Evolutionary conservation across 495 filamentous ascomycete genomes (phyloP).

Genomic region (Evernia prunastri): DNA sequence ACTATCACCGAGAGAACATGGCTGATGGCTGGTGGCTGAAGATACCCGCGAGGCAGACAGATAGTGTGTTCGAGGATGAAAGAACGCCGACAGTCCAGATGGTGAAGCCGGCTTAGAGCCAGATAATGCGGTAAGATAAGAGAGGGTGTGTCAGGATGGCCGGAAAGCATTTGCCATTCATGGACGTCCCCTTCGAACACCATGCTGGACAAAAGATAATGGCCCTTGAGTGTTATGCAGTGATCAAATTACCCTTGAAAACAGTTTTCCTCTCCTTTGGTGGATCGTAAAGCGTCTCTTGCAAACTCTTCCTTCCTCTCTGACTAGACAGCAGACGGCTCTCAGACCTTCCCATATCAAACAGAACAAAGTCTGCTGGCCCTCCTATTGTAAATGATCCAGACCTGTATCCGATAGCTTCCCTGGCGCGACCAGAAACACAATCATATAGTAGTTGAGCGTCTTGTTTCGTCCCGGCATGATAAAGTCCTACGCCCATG

Average conservation of each 20-base stretch:
- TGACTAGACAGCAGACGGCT: background rate
- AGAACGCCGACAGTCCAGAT: background rate
- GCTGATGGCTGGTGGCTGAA: background rate
- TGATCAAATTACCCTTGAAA: conserved; percentile 18
- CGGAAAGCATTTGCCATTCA: background rate
- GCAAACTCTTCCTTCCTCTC: conserved; percentile 19
- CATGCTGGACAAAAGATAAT: background rate
- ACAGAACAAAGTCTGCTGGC: conserved; percentile 21
- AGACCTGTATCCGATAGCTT: conserved; percentile 36
- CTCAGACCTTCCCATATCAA: background rate
- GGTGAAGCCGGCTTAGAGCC: background rate
- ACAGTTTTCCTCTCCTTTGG: conserved; percentile 22
- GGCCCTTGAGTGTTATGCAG: background rate
- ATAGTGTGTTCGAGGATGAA: conserved; percentile 2
- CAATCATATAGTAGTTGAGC: conserved; percentile 55
- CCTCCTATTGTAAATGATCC: conserved; percentile 6
- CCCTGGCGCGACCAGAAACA: conserved; percentile 51
- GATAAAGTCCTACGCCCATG: conserved; percentile 60
- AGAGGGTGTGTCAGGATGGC: background rate
- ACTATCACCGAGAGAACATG: background rate
- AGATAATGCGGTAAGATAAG: background rate
- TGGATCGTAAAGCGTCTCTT: conserved; percentile 26
- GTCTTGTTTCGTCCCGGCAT: conserved; percentile 54
- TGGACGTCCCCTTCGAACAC: background rate
- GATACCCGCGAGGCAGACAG: background rate